A percentile compares a stretch with the other conserved stretches of the same genome.
Conservation (phyloP, 1,284 basidiomycete genomes). For the Cerioporus squamosus region DNA sequence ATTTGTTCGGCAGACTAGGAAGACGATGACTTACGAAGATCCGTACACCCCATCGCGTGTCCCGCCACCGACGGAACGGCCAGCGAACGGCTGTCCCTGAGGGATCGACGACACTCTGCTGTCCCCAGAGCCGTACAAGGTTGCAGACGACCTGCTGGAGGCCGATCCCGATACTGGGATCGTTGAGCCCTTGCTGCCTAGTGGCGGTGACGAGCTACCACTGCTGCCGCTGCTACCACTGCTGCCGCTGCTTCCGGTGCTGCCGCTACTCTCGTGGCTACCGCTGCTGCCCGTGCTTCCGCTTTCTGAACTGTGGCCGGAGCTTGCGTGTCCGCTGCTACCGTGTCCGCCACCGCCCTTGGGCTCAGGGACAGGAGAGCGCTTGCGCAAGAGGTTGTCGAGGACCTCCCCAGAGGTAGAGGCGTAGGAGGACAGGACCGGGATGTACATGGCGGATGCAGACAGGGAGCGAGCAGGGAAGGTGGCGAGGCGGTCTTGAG, state of each 20-base stretch:
- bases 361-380: not conserved
- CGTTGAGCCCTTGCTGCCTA: conserved; percentile 40
- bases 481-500: too few relatives aligned
- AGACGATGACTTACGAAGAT: conserved; percentile 36
- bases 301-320: too few relatives aligned
- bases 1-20: not conserved
- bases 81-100: conserved; percentile 44
- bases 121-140: too few relatives aligned
- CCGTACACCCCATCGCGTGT: conserved; percentile 44
- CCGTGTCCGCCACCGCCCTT: not conserved
- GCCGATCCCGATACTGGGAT: conserved; percentile 7
- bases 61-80: conserved; percentile 46
- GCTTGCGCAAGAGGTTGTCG: not conserved
- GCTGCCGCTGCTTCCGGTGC: too few relatives aligned
- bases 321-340: too few relatives aligned
- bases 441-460: too few relatives aligned
- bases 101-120: conserved; percentile 34
- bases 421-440: too few relatives aligned
- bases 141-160: too few relatives aligned
- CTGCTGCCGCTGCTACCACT: too few relatives aligned
- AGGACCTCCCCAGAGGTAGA: conserved; percentile 21
- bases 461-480: too few relatives aligned
- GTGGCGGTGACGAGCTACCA: conserved; percentile 34
- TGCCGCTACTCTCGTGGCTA: too few relatives aligned
- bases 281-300: too few relatives aligned